Conservation (phyloP, 805 yeast species). For the Teunomyces lycoperdinae region DNA sequence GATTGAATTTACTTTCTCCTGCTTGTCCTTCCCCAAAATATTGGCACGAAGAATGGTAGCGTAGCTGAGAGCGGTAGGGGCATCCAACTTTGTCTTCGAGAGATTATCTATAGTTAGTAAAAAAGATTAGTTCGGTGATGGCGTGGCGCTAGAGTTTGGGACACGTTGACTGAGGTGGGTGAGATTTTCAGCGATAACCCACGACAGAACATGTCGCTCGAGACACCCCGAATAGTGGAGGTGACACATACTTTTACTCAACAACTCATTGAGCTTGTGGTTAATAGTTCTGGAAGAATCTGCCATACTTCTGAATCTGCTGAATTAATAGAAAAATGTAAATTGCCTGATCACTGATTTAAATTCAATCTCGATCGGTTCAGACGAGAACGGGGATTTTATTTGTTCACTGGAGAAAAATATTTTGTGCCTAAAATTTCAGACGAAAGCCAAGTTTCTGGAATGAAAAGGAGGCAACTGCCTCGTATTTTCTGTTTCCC, state of each 20-base stretch:
- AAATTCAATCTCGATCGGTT: background rate
- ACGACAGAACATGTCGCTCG: background rate
- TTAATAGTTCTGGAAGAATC: conserved; percentile 43
- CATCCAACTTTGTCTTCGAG: conserved; percentile 30
- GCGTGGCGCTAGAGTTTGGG: background rate
- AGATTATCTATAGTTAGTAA: conserved; percentile 21
- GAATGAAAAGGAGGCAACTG: background rate
- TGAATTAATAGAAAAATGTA: background rate
- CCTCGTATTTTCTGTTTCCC: background rate
- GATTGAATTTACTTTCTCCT: conserved; percentile 51
- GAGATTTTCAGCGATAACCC: background rate
- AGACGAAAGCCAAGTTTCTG: conserved; percentile 2
- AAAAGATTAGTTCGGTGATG: background rate
- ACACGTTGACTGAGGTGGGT: background rate
- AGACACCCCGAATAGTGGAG: background rate
- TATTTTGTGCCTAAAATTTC: conserved; percentile 1
- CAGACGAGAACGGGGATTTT: conserved; percentile 1
- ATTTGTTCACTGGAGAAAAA: background rate
- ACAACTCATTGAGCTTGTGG: conserved; percentile 42
- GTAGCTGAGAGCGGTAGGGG: conserved; percentile 30
- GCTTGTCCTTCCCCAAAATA: conserved; percentile 45
- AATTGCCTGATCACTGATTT: conserved; percentile 1
- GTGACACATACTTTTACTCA: conserved; percentile 31
- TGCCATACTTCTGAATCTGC: conserved; percentile 21
- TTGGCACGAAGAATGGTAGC: conserved; percentile 38